Evolutionary conservation across 192 early-diverging fungal species (phyloP), one percentile per base, ranked within the genome.

Genomic region (Kickxella alabastrina): DNA sequence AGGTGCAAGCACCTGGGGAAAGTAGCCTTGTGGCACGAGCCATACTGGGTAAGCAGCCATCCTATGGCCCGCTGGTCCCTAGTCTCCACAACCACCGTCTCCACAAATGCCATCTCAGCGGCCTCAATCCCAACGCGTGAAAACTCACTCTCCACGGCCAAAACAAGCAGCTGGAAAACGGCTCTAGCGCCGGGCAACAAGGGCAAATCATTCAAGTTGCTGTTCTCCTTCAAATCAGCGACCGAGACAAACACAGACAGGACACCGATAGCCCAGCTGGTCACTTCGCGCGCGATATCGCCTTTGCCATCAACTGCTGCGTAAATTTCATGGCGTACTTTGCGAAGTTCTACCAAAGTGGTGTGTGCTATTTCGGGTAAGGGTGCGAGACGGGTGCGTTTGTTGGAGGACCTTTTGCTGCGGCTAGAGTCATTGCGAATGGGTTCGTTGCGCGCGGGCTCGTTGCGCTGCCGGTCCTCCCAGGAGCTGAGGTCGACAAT

Each of bases 41-140:
- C 65, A 31, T 75, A 75, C 36, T 68, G 65, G 21, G 42, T 63
- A 6, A 75, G 40, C 7, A 75, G 62, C 71, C 71, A 75, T 13
- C 41, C 52, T 14, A 59, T 52, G 4, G 65, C 71, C 1, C 64
- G 39, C 10, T 59, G 56, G 10, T 75, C 65, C 26, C 59, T 67
- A 14, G 55, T 68, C 0, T 52, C 23, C 0, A 56, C 22, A 10
- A 59, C 23, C 13, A 64, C 59, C 10, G 37, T 34, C 21, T 35
- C 41, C 8, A 75, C 44, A 22, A 75, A 49, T 24, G 43, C 55
- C 5, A 37, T 34, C 44, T 75, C 71, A 0, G 65, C 65, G 0
- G 10, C 23, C 14, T 60, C 65, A 1, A 54, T 42, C 13, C 60
- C 49, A 3, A 34, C 18, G 0, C 15, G 25, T 7, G 49, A 24